Conservation (phyloP, 192 early-diverging fungal genomes). For the Kickxella alabastrina region DNA sequence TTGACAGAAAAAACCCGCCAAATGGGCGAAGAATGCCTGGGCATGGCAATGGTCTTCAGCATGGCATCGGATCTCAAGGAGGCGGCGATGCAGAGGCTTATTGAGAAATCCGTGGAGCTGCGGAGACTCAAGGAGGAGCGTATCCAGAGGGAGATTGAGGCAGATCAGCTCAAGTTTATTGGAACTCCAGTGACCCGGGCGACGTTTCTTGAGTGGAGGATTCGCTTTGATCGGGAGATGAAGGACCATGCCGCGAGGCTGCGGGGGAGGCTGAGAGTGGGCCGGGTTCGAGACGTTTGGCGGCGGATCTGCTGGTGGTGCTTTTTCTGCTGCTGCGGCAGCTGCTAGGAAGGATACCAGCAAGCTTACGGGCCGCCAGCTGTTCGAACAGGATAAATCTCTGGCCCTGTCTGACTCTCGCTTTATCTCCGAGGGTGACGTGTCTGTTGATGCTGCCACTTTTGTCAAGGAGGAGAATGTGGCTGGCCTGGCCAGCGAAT, state of each 20-base stretch:
- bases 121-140: constrained; percentile 51
- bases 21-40: constrained; percentile 65
- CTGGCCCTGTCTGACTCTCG: constrained; percentile 79
- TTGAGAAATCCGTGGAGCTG: constrained; percentile 51
- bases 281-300: constrained; percentile 14
- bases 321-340: no score
- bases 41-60: constrained; percentile 91
- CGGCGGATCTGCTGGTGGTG: no score
- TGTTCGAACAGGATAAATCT: constrained; percentile 87
- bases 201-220: constrained; percentile 76
- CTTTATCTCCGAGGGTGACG: constrained; percentile 82
- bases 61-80: constrained; percentile 78
- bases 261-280: constrained; percentile 52
- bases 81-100: constrained; percentile 57
- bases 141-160: constrained; percentile 62
- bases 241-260: constrained; percentile 30
- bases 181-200: constrained; percentile 83
- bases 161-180: constrained; percentile 68
- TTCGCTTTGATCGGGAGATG: constrained; percentile 71
- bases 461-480: constrained; percentile 65
- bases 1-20: constrained; percentile 26
- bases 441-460: constrained; percentile 71
- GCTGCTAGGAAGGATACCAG: constrained; percentile 42
- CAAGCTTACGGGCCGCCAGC: constrained; percentile 68
- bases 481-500: constrained; percentile 54